Base-by-base conservation (phyloP, 306 rosid genomes). In the Dryas alaskensis region DNA sequence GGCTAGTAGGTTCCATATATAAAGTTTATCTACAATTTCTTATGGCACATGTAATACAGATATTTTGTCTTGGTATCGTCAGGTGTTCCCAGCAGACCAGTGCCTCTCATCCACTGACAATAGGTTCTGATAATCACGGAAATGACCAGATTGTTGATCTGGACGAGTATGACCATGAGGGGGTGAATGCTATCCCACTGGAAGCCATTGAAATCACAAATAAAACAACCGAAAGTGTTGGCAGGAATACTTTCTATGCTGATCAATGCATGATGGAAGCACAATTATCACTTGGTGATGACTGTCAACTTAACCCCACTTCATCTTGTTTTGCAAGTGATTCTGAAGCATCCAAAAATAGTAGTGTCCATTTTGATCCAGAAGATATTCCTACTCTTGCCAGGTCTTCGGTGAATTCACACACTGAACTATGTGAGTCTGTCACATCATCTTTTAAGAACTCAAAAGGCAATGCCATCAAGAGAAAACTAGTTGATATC, bases 321-420 rank as follows among this genome's bases (percentile, higher is more conserved):
- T 74, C 90, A 66, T 86, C 93, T 73, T 90, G 84, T 79, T 75
- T 78, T 77, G 90, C 58, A 59, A 80, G 79, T 80, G 93, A 86
- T 80, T 86, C 85, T 69, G 93, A 78, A 72, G 78, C 73, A 67
- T 70, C 86, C 11, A 66, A 61, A 69, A 76, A 85, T 59, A 72
- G 85, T 59, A 72, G 85, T 74, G 76, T 77, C 64, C 80, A 61
- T 78, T 78, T 60, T 61, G 71, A 81, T 81, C 63, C 50, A 48
- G 87, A 82, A 76, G 80, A 71, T 51, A 78, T 45, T 69, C 65
- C 22, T 22, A 65, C 72, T 81, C 85, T 88, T 59, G 46, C 78
- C 63, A 70, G 79, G 79, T 51, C 82, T 60, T 76, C 79, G 11
- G 70, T 63, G 81, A 79, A 80, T 65, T 57, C 83, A 66, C 62